Evolutionary conservation across 768 basidiomycete species (phyloP).

Genomic region (Termitomyces eurrhizus): DNA sequence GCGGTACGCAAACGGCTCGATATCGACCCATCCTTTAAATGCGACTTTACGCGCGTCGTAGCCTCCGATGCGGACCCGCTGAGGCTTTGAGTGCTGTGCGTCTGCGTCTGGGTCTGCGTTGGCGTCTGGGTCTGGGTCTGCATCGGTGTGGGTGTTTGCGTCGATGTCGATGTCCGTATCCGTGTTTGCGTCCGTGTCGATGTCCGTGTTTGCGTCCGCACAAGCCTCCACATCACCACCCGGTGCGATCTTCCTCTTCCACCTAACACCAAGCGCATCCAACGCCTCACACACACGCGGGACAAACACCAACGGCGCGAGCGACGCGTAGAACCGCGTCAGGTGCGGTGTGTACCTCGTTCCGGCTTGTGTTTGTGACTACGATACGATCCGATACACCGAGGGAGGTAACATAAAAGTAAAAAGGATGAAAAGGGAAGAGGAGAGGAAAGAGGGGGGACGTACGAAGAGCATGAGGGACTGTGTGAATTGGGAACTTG

Average conservation of each 20-base stretch:
- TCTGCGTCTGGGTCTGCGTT: neutral
- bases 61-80: neutral
- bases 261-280: constrained; percentile 42
- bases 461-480: constrained; percentile 78
- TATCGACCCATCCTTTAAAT: neutral
- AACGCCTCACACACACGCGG: constrained; percentile 53
- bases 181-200: too few species aligned
- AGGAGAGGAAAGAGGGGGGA: constrained; percentile 7
- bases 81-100: too few species aligned
- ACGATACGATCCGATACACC: neutral
- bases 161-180: neutral
- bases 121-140: too few species aligned
- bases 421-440: too few species aligned
- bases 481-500: constrained; percentile 76
- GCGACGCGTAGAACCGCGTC: constrained; percentile 74
- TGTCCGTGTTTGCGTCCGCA: neutral
- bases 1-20: neutral
- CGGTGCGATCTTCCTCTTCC: too few species aligned
- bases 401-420: too few species aligned
- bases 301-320: constrained; percentile 51
- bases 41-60: neutral
- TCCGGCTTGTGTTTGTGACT: constrained; percentile 85
- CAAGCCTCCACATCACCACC: too few species aligned
- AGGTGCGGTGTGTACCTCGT: constrained; percentile 68
- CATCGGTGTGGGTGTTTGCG: too few species aligned